These are phyloP conservation scores for Cucumis sativus DNA, from an alignment of 306 rosid species.

Conservation along the genomic window Cucumber_9930_V3 NC_026656.2:3665001-3665500, in stretches of 20 bases:
- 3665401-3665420: conserved; percentile 82
- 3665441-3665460: conserved; percentile 72
- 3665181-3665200: background rate
- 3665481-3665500: background rate
- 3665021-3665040: no score
- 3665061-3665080: background rate
- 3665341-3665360: conserved; percentile 96
- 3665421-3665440: conserved; percentile 74
- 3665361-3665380: conserved; percentile 88
- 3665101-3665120: background rate
- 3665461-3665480: conserved; percentile 67
- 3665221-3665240: background rate
- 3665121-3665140: background rate
- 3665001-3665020: no score
- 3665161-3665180: background rate
- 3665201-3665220: background rate
- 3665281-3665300: background rate
- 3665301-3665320: conserved; percentile 15
- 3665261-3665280: background rate
- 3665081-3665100: background rate
- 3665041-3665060: no score
- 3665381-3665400: conserved; percentile 58
- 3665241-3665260: background rate
- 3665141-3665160: background rate
- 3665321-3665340: conserved; percentile 58